phyloP scores from a whole-genome alignment of 352 stramenopile species.

The Phytophthora megakarya region DNA sequence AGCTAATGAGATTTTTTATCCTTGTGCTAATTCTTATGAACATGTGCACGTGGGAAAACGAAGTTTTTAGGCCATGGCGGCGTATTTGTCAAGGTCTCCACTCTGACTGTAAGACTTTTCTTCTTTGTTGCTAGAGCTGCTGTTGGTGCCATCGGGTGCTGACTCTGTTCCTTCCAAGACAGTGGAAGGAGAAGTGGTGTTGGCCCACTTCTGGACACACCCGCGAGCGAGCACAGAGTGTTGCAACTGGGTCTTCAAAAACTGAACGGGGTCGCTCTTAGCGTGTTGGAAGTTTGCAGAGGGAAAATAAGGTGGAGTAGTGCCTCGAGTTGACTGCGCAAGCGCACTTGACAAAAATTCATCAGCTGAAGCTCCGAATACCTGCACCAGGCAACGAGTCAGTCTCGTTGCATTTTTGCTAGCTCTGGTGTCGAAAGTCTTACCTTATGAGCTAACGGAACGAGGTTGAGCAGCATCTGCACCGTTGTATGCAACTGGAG shows the following conservation, averaged over 20 bases:
- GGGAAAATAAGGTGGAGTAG: background rate
- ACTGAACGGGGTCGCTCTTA: conserved; percentile 37
- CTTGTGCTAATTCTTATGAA: no score
- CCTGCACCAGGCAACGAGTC: conserved; percentile 27
- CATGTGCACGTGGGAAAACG: no score
- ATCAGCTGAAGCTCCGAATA: conserved; percentile 63
- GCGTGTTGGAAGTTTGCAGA: conserved; percentile 4
- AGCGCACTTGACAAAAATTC: conserved; percentile 65
- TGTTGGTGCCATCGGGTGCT: conserved; percentile 3
- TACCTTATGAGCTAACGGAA: conserved; percentile 65
- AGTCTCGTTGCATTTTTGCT: background rate
- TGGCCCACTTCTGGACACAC: conserved; percentile 64
- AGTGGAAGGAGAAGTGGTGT: conserved; percentile 29
- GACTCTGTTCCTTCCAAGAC: conserved; percentile 15
- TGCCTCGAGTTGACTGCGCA: conserved; percentile 47
- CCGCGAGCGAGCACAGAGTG: conserved; percentile 57
- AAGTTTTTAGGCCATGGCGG: conserved; percentile 29
- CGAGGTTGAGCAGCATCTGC: conserved; percentile 75
- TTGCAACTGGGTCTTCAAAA: conserved; percentile 58
- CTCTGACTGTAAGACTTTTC: conserved; percentile 8
- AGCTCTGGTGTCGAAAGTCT: background rate
- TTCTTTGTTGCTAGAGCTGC: conserved; percentile 2
- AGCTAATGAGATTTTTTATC: no score
- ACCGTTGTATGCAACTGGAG: conserved; percentile 74
- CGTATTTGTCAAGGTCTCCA: conserved; percentile 11